phyloP scores from a whole-genome alignment of 2,329 filamentous ascomycete species.

The Ceratocystis colombiana region DNA sequence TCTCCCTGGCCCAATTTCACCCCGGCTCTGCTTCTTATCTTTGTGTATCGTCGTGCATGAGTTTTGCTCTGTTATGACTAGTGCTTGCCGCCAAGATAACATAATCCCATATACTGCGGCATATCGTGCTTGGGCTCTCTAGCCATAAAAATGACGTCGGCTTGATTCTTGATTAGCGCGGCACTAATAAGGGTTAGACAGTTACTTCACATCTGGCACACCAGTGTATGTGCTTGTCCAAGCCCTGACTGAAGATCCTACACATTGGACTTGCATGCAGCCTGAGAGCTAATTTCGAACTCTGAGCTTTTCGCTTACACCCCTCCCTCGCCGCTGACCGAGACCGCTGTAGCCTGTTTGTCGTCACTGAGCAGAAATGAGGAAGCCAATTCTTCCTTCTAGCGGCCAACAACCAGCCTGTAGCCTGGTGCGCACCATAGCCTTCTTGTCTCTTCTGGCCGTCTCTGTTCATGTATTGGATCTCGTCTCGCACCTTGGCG shows the following conservation, averaged over 20 bases:
- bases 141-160: neutral
- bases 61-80: no score
- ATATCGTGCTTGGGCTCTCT: neutral
- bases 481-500: neutral
- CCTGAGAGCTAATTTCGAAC: neutral
- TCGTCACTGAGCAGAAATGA: no score
- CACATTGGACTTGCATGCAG: neutral
- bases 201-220: neutral
- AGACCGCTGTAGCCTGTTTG: no score
- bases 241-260: neutral
- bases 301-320: neutral
- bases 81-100: neutral
- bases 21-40: neutral
- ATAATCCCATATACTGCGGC: neutral
- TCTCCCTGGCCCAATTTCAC: neutral
- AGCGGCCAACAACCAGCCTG: no score
- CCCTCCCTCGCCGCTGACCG: no score
- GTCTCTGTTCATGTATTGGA: no score
- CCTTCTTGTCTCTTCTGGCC: no score
- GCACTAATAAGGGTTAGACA: neutral
- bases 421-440: no score
- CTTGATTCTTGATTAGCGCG: neutral
- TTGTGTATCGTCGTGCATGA: slow-evolving; percentile 6
- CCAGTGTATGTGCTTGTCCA: neutral
- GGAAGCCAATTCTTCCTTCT: no score